Conservation (phyloP, 805 yeast genomes). For the Cyberlindnera suaveolens region DNA sequence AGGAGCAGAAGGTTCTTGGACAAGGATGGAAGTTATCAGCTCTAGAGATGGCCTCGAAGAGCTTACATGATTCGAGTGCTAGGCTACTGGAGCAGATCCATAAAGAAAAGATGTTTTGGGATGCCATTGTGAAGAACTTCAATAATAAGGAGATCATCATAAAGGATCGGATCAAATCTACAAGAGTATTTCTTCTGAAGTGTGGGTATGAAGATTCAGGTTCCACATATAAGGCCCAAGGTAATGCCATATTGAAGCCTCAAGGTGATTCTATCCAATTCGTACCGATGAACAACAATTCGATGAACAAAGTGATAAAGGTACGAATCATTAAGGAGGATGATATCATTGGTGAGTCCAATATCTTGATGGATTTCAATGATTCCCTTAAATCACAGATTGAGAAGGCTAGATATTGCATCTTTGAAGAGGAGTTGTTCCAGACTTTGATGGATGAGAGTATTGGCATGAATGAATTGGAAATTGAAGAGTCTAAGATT, state of each 20-base stretch:
- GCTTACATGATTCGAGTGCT: conserved; percentile 44
- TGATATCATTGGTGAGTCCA: conserved; percentile 57
- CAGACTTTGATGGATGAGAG: conserved; percentile 76
- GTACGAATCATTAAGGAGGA: conserved; percentile 50
- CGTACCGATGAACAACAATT: conserved; percentile 6
- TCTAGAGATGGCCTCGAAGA: conserved; percentile 45
- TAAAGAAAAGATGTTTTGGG: conserved; percentile 69
- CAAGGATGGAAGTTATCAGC: conserved; percentile 83
- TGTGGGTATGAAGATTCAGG: conserved; percentile 94
- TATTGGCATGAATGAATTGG: conserved; percentile 55
- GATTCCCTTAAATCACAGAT: conserved; percentile 49
- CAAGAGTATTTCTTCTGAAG: conserved; percentile 63
- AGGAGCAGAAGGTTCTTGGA: conserved; percentile 23
- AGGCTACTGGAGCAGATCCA: conserved; percentile 47
- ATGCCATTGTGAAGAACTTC: conserved; percentile 27
- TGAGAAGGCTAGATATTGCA: conserved; percentile 58
- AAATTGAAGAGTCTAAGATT: conserved; percentile 61
- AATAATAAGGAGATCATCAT: conserved; percentile 55
- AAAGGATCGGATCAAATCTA: conserved; percentile 47
- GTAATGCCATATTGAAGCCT: conserved; percentile 65
- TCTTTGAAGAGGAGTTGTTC: conserved; percentile 88
- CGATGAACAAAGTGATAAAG: conserved; percentile 42
- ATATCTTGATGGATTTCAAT: conserved; percentile 13
- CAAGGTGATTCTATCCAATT: conserved; percentile 35
- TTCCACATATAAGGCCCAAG: conserved; percentile 57